phyloP scores from a whole-genome alignment of 768 basidiomycete species.

The Artomyces pyxidatus region DNA sequence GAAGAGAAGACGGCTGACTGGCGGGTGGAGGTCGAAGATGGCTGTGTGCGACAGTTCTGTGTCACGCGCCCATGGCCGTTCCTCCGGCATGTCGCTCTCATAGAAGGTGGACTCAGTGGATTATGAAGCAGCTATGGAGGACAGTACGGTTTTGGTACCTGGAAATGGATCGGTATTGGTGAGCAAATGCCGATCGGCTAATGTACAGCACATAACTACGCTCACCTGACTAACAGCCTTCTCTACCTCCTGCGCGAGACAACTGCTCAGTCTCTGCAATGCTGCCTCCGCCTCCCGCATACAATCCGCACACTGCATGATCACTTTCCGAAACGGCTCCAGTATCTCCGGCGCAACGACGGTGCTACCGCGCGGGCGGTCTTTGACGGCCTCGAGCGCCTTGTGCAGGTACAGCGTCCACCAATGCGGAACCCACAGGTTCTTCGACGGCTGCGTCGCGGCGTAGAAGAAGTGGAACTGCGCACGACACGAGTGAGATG shows the following conservation, averaged over 20 bases:
- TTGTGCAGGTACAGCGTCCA: conserved; percentile 10
- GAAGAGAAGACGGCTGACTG: no score
- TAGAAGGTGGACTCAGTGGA: no score
- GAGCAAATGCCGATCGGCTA: not conserved
- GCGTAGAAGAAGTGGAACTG: conserved; percentile 13
- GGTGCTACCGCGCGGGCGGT: conserved; percentile 9
- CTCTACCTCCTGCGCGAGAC: conserved; percentile 10
- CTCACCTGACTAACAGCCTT: conserved; percentile 9
- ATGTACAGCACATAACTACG: not conserved
- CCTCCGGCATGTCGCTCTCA: no score
- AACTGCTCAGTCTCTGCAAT: conserved; percentile 7
- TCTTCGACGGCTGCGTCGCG: conserved; percentile 6
- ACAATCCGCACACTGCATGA: conserved; percentile 8
- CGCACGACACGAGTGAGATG: conserved; percentile 5
- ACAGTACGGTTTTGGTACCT: conserved; percentile 12
- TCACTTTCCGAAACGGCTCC: conserved; percentile 1
- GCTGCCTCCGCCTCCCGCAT: conserved; percentile 8
- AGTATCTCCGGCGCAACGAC: conserved; percentile 6
- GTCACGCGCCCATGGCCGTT: no score
- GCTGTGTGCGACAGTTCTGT: no score
- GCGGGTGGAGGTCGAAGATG: no score
- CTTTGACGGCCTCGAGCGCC: conserved; percentile 5
- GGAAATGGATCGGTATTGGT: not conserved
- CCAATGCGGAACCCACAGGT: conserved; percentile 13
- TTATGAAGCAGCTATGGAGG: no score